Conservation (phyloP, 108 stramenopile species). For the Nitzschia sp. region DNA sequence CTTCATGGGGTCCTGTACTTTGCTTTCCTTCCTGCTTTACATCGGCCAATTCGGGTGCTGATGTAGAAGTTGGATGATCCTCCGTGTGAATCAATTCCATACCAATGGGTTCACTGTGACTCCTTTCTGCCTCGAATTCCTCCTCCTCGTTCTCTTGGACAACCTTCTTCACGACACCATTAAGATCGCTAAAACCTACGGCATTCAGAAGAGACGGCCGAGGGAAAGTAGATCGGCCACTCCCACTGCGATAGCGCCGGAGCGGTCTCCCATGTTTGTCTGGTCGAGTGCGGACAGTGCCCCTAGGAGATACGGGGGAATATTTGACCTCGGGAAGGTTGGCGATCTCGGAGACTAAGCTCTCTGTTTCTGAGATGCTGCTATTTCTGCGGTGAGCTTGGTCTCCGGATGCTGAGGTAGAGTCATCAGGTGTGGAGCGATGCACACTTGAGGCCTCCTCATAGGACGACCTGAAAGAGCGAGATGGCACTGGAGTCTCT, state of each 20-base stretch:
- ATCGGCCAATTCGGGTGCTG: too few relatives aligned
- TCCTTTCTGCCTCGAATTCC: too few relatives aligned
- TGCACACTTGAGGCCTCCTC: not conserved
- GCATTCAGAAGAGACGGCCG: slow-evolving; percentile 13
- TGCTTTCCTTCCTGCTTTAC: too few relatives aligned
- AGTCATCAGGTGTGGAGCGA: not conserved
- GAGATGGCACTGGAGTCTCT: not conserved
- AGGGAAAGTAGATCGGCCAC: not conserved
- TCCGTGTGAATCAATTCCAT: too few relatives aligned
- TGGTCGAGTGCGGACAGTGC: not conserved
- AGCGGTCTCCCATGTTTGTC: not conserved
- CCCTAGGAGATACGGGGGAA: not conserved
- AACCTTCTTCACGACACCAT: slow-evolving; percentile 1
- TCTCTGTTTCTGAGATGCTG: not conserved
- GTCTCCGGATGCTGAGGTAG: not conserved
- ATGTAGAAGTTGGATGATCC: too few relatives aligned
- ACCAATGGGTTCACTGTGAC: too few relatives aligned
- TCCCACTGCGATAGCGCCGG: not conserved
- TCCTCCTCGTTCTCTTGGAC: not conserved
- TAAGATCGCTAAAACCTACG: not conserved
- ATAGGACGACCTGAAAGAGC: not conserved
- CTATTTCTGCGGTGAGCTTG: not conserved
- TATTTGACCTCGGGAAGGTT: not conserved
- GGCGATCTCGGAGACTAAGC: too few relatives aligned
- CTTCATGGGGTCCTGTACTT: too few relatives aligned